Base-by-base conservation (phyloP, 176 grass and related monocot species). In the Eremochloa ophiuroides region DNA sequence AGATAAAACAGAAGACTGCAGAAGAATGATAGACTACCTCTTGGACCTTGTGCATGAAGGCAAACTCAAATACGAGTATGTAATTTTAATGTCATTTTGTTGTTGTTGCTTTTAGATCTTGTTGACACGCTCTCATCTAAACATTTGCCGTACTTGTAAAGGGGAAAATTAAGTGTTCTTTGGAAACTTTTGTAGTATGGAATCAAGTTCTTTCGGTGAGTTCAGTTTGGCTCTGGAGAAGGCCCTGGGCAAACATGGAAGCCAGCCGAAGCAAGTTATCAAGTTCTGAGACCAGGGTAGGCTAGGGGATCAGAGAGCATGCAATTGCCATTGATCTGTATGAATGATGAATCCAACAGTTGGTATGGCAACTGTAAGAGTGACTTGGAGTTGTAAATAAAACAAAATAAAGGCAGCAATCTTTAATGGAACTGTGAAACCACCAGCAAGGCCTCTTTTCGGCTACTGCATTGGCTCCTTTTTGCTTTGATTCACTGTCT, bases 201-300 rank as follows among this genome's bases (percentile, higher is more conserved):
- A 93, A 75, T 26, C 89, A 71, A 89, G 66, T 69, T 81, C 85
- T 3, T 98, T 98, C 23, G 72, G 62, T 16, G 84, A 98, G 73
- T 94, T 94, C 79, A 65, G 51, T 25, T 17, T 86, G 64, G 95
- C 95, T 72, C 67, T 98, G 47, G 86, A 91, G 58, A 94, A 93
- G 39, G 88, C 95, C 30, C 74, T 98, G 14, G 92, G 95, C 12
- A 98, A 93, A 83, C 79, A 82, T 66, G 88, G 88, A 62, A 94
- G 95, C 81, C 86, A 79, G 35, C 95, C 86, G 16, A 98, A 98
- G 82, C 95, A 98, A 78, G 88, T 93, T 58, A 79, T 98, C 85
- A 90, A 23, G 74, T 98, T 98, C 87, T 91, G 86, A 85, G 58
- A 71, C 47, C 1, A 69, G 10, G 8, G 69, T 9, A 17, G 67